Conservation (phyloP, 495 filamentous ascomycete species). For the Cudoniella acicularis region DNA sequence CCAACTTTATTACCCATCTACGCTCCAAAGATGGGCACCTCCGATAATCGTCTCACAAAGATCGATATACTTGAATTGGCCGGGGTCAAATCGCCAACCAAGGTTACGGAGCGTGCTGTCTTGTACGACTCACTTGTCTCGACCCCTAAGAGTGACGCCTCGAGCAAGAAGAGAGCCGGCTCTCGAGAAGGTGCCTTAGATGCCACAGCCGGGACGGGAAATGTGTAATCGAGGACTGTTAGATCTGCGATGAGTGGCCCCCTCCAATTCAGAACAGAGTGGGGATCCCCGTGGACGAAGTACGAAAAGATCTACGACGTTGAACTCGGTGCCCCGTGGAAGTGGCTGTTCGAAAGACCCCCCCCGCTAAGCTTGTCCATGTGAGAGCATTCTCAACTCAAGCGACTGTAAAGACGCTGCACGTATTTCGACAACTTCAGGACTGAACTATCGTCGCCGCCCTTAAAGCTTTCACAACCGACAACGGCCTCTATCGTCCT, state of each 20-base stretch:
- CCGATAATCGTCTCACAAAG: too few species aligned
- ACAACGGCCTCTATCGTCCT: conserved; percentile 20
- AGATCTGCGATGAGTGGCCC: conserved; percentile 9
- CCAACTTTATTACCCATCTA: too few species aligned
- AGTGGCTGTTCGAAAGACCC: conserved; percentile 16
- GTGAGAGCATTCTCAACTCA: conserved; percentile 6
- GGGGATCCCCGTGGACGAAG: conserved; percentile 10
- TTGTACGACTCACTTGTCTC: conserved; percentile 11
- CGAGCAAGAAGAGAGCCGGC: conserved; percentile 9
- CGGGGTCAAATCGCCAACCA: conserved; percentile 3
- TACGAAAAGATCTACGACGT: conserved; percentile 12
- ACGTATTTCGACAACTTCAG: conserved; percentile 8
- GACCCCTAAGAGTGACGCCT: conserved; percentile 6
- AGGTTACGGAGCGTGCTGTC: conserved; percentile 3
- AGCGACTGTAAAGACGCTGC: conserved; percentile 9
- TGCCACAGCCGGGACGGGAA: not conserved
- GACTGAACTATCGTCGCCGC: conserved; percentile 16
- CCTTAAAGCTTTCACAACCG: conserved; percentile 18
- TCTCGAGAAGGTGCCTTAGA: not conserved
- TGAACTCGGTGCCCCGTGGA: conserved; percentile 11
- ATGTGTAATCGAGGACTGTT: conserved; percentile 3
- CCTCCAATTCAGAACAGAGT: conserved; percentile 8
- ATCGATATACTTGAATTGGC: conserved; percentile 10
- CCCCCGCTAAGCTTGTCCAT: conserved; percentile 14
- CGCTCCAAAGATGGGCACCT: too few species aligned